phyloP scores from a whole-genome alignment of 805 yeast genomes.

The Candida coleopterorum region DNA sequence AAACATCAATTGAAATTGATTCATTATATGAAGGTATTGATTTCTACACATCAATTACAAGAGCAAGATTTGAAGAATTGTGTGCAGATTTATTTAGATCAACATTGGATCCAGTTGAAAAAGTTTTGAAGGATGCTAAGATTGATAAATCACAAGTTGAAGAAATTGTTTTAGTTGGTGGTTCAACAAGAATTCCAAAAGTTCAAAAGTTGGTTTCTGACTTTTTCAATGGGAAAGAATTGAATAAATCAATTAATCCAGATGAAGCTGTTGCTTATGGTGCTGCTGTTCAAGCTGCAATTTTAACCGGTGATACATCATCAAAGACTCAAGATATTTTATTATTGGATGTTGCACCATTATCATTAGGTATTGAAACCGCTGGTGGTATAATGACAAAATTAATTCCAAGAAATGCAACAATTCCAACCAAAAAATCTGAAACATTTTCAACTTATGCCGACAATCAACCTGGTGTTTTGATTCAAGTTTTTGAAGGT shows the following conservation, averaged over 20 bases:
- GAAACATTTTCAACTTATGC: constrained; percentile 95
- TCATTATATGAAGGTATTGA: constrained; percentile 93
- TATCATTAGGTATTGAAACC: constrained; percentile 93
- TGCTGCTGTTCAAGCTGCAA: constrained; percentile 99
- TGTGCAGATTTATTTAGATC: constrained; percentile 90
- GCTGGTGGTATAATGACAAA: constrained; percentile 98
- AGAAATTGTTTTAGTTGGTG: constrained; percentile 97
- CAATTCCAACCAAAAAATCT: constrained; percentile 92
- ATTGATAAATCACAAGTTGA: constrained; percentile 81
- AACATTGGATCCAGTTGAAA: constrained; percentile 94
- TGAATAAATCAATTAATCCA: constrained; percentile 96
- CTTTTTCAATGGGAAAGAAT: constrained; percentile 90
- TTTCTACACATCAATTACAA: constrained; percentile 89
- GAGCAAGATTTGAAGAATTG: constrained; percentile 97
- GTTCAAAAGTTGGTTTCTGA: constrained; percentile 89
- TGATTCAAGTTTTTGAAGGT: constrained; percentile 93
- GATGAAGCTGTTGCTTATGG: constrained; percentile 99
- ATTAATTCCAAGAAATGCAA: constrained; percentile 89
- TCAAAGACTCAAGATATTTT: constrained; percentile 47
- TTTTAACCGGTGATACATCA: constrained; percentile 77
- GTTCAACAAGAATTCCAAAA: constrained; percentile 99
- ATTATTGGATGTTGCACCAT: constrained; percentile 87
- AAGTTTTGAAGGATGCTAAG: constrained; percentile 90
- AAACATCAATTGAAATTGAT: constrained; percentile 94
- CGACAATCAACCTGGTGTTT: constrained; percentile 93